A percentile compares a stretch with the other conserved stretches of the same genome.
Conservation (phyloP, 257 asterid genomes). For the Jasminum sambac region DNA sequence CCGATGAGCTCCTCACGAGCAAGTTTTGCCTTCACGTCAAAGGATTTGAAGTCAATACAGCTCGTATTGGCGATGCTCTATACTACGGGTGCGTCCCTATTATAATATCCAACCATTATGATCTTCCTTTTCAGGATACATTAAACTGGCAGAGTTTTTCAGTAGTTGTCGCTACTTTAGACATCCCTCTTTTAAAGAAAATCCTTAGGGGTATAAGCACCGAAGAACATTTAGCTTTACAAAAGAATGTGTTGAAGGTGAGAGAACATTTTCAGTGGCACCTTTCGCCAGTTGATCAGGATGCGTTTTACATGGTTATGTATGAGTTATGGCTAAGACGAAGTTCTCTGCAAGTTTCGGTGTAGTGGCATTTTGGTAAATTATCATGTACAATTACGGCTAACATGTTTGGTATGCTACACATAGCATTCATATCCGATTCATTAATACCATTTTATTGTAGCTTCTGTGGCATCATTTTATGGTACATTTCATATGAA, state of each 20-base stretch:
- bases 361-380: not conserved
- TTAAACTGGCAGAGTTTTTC: constrained; percentile 78
- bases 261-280: constrained; percentile 88
- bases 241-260: constrained; percentile 54
- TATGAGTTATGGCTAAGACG: constrained; percentile 80
- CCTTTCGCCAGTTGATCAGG: constrained; percentile 59
- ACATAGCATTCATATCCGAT: not conserved
- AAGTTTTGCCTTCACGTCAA: constrained; percentile 90
- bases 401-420: not conserved
- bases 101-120: constrained; percentile 84
- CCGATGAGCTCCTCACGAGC: constrained; percentile 63
- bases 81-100: constrained; percentile 86
- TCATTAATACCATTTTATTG: not conserved
- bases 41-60: constrained; percentile 93
- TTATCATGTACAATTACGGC: not conserved
- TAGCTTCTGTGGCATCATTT: not conserved
- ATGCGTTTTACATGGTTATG: constrained; percentile 86
- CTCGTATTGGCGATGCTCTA: constrained; percentile 80
- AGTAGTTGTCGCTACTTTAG: constrained; percentile 65
- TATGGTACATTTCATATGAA: not conserved
- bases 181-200: constrained; percentile 73
- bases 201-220: constrained; percentile 45
- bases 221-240: constrained; percentile 44
- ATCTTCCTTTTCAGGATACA: constrained; percentile 82
- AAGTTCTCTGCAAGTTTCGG: constrained; percentile 40